Conservation (phyloP, 139 green algal species). For the Chlorella sp. region DNA sequence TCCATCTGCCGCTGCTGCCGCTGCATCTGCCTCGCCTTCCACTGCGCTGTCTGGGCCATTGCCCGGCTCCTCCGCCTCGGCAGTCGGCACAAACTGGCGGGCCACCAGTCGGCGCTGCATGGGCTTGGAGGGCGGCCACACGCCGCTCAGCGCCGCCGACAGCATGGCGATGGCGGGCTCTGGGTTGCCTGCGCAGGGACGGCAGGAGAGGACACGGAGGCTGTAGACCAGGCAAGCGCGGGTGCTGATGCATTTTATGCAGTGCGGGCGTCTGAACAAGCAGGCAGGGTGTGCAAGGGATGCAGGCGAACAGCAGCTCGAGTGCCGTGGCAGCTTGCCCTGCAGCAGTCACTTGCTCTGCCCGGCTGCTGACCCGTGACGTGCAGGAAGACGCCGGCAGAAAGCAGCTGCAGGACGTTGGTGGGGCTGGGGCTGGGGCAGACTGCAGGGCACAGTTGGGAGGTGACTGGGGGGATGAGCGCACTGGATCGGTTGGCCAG, state of each 20-base stretch:
- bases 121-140: slow-evolving; percentile 1
- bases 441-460: background rate
- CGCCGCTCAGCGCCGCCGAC: slow-evolving; percentile 17
- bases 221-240: too few relatives aligned
- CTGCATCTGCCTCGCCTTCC: background rate
- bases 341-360: too few relatives aligned
- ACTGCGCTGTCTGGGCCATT: too few relatives aligned
- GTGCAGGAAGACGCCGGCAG: slow-evolving; percentile 10
- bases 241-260: too few relatives aligned
- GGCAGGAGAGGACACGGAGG: too few relatives aligned
- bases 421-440: slow-evolving; percentile 7
- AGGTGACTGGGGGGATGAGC: background rate
- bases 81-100: slow-evolving; percentile 6
- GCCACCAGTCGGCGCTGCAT: slow-evolving; percentile 24
- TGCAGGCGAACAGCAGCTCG: too few relatives aligned
- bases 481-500: background rate
- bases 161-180: slow-evolving; percentile 24
- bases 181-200: background rate
- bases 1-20: background rate
- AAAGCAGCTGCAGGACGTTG: slow-evolving; percentile 25
- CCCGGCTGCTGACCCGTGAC: slow-evolving; percentile 2
- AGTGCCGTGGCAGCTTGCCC: too few relatives aligned
- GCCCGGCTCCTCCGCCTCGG: background rate
- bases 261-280: too few relatives aligned
- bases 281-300: too few relatives aligned